Percentiles rank a stretch among this genome's conserved stretches.
Conservation (phyloP, 106 monocot genomes). For the Dactylorhiza incarnata region DNA sequence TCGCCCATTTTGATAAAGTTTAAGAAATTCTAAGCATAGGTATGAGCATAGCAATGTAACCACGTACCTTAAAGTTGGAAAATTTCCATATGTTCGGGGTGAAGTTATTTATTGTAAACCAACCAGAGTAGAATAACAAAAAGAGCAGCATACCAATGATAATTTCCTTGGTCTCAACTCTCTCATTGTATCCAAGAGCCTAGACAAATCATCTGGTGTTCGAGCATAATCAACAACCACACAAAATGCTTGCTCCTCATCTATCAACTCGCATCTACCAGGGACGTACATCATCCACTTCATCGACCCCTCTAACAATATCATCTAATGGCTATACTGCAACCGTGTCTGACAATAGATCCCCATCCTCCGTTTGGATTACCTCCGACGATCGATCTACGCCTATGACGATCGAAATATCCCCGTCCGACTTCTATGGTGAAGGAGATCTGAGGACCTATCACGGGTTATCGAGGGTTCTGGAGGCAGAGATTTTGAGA, state of each 20-base stretch:
- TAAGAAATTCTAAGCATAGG: too few relatives aligned
- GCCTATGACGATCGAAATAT: too few relatives aligned
- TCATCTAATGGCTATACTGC: conserved; percentile 81
- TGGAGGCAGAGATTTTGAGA: too few relatives aligned
- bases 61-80: not conserved
- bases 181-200: conserved; percentile 56
- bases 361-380: too few relatives aligned
- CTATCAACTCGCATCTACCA: conserved; percentile 82
- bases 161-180: conserved; percentile 63
- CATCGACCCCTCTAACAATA: conserved; percentile 87
- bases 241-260: conserved; percentile 87
- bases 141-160: conserved; percentile 58
- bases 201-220: conserved; percentile 63
- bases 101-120: not conserved
- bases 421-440: too few relatives aligned
- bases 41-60: not conserved
- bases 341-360: too few relatives aligned
- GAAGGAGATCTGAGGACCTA: too few relatives aligned
- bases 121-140: not conserved
- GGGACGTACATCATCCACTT: conserved; percentile 92
- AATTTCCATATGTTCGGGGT: not conserved
- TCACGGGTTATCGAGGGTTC: too few relatives aligned
- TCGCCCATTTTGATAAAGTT: too few relatives aligned
- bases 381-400: too few relatives aligned
- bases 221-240: conserved; percentile 83